Evolutionary conservation across 192 early-diverging fungal genomes (phyloP).

Genomic region (Coemansia erecta): DNA sequence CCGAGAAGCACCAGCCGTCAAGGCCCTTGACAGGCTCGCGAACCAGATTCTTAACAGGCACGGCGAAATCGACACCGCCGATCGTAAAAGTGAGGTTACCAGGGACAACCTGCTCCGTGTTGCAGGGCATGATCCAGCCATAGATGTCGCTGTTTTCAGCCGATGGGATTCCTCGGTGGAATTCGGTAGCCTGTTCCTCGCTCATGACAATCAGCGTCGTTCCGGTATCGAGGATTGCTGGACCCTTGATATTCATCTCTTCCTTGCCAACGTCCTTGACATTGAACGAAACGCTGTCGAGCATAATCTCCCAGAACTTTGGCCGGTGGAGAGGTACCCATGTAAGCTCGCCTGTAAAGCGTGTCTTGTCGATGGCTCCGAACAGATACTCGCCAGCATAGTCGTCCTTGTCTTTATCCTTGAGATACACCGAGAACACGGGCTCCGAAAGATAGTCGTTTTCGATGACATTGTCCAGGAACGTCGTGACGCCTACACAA

Average conservation of each 20-base stretch:
- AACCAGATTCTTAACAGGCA: constrained; percentile 43
- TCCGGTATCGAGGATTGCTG: constrained; percentile 64
- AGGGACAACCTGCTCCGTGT: constrained; percentile 45
- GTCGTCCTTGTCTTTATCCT: constrained; percentile 49
- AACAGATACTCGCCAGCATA: constrained; percentile 62
- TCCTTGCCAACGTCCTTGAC: constrained; percentile 33
- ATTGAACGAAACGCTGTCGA: constrained; percentile 47
- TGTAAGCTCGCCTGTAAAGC: constrained; percentile 55
- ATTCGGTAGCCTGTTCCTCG: constrained; percentile 55
- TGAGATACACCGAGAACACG: constrained; percentile 69
- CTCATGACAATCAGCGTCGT: constrained; percentile 63
- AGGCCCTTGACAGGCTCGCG: constrained; percentile 54
- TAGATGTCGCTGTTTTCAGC: constrained; percentile 50
- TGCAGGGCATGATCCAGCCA: constrained; percentile 55
- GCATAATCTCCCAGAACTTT: constrained; percentile 58
- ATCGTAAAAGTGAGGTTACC: constrained; percentile 50
- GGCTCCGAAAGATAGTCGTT: constrained; percentile 59
- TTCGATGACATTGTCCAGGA: constrained; percentile 56
- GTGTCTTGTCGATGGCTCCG: constrained; percentile 54
- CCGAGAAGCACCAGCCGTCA: constrained; percentile 53
- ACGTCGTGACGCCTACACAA: constrained; percentile 48
- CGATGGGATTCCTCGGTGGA: constrained; percentile 52
- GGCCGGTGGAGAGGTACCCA: constrained; percentile 55
- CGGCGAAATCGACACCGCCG: constrained; percentile 38
- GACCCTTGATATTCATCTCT: constrained; percentile 40